These are phyloP conservation scores for Papiliotrema terrestris DNA, from an alignment of 1,284 basidiomycete genomes.

Conservation along the genomic window DNA sequence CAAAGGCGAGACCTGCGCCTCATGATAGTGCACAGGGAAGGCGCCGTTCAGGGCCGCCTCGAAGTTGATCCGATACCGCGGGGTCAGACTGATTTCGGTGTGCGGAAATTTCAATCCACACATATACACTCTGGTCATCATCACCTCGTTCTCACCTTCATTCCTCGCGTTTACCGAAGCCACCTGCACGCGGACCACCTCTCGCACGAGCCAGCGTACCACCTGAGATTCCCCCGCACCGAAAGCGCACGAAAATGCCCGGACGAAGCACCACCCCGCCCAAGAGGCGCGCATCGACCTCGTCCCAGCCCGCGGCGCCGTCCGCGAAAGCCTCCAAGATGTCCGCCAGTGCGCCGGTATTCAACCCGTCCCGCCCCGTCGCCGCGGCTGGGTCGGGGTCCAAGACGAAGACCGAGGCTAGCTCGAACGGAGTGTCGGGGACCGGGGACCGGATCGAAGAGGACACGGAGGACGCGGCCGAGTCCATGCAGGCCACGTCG, in stretches of 20 bases:
- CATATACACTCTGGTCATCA: background rate
- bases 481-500: background rate
- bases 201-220: no score
- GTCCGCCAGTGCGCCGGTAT: constrained; percentile 42
- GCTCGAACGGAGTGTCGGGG: no score
- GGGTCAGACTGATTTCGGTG: background rate
- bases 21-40: no score
- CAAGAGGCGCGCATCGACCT: constrained; percentile 28
- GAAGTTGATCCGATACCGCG: no score
- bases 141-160: background rate
- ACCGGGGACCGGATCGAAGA: background rate
- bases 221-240: no score
- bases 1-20: no score
- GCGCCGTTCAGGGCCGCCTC: no score
- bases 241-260: constrained; percentile 9
- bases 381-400: background rate
- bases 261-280: constrained; percentile 13
- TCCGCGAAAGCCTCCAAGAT: constrained; percentile 38
- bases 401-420: background rate
- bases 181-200: background rate
- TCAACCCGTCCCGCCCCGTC: constrained; percentile 32
- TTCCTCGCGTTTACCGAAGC: background rate
- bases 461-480: constrained; percentile 5
- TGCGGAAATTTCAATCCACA: constrained; percentile 12
- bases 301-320: constrained; percentile 11